phyloP scores from a whole-genome alignment of 2,329 filamentous ascomycete genomes.

The Rhinocladiella similis region DNA sequence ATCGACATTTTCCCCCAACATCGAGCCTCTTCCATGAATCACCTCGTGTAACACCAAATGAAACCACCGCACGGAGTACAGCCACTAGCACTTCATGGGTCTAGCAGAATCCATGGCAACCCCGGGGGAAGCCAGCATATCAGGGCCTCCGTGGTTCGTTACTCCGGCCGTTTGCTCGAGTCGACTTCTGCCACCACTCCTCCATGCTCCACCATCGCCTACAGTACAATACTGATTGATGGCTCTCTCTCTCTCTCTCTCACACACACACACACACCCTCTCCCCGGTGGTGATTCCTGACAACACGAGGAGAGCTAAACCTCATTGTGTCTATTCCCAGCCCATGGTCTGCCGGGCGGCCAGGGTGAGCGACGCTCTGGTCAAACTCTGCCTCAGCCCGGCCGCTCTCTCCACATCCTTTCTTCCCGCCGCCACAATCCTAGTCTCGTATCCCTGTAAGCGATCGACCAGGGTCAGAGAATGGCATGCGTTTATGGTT shows the following conservation, averaged over 20 bases:
- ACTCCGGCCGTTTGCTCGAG: neutral
- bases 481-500: constrained; percentile 2
- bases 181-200: neutral
- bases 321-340: too few species aligned
- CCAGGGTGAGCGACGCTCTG: neutral
- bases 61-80: neutral
- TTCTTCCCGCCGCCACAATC: neutral
- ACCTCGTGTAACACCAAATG: neutral
- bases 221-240: neutral
- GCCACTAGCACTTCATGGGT: neutral
- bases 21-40: neutral
- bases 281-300: neutral
- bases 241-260: too few species aligned
- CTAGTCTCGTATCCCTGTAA: neutral
- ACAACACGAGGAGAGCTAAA: neutral
- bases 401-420: neutral
- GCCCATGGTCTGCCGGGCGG: neutral
- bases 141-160: neutral
- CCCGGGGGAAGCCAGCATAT: neutral
- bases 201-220: neutral
- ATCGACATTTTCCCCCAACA: neutral
- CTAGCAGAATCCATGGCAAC: neutral
- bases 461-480: constrained; percentile 1
- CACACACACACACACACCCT: neutral
- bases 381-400: neutral